Evolutionary conservation across 2,329 filamentous ascomycete genomes (phyloP), one percentile per base, ranked within the genome.

Genomic region (Claviceps maximensis): DNA sequence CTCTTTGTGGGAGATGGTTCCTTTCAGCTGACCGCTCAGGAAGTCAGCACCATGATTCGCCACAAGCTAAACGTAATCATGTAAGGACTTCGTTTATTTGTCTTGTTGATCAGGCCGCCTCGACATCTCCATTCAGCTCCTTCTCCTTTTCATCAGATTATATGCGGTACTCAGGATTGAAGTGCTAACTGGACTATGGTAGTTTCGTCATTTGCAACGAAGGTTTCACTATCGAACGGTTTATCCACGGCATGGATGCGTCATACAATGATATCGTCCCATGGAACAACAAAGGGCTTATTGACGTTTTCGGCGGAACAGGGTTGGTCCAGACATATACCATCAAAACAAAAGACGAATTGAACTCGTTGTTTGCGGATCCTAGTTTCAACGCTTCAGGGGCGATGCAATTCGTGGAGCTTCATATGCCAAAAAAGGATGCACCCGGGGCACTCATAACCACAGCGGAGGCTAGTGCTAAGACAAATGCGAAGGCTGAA

Each of bases 1-100:
- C 74, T 95, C 40, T 90, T 94, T 63, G 87, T 89, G n/a, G 89
- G 89, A 25, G 89, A 95, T 61, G 89, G 89, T 29, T 88, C 83
- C 54, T 83, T 94, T 68, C 88, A 95, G 66, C 75, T 95, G 54
- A 94, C 88, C 0, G 84, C 80, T 0, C 89, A 95, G 65, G 89
- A 93, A 68, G 65, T 95, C 57, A 86, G 82, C 67, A 93, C 88
- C 12, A 91, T 95, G 77, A 79, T 95, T 58, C 78, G 83, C 31
- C 83, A 87, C 55, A 75, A 78, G 25, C 72, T 95, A 54, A 83
- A 84, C 56, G 80, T 87, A 21, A 91, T 89, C 62, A 83, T 95
- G 77, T 85, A 70, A 73, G 80, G 27, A 23, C 17, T 17, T 3
- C 15, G 3, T 9, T 36, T 17, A 7, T 7, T 17, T 25, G 9